phyloP scores from a whole-genome alignment of 495 filamentous ascomycete species.

The Hypoxylon lienhwacheense region DNA sequence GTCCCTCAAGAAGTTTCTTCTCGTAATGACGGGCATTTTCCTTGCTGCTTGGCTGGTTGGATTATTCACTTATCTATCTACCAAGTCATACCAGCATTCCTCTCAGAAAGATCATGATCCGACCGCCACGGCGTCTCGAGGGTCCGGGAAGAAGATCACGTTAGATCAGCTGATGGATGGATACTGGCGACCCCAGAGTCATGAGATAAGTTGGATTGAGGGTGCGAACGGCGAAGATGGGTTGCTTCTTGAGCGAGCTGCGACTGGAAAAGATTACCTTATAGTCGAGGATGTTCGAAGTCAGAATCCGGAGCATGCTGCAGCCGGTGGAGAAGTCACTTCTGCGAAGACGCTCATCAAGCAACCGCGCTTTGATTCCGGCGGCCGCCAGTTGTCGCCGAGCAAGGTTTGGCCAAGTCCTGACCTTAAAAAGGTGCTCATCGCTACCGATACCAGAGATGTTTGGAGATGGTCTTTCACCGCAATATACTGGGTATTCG shows the following conservation, averaged over 20 bases:
- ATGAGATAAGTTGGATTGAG: slow-evolving; percentile 84
- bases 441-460: slow-evolving; percentile 66
- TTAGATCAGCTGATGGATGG: slow-evolving; percentile 77
- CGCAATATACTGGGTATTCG: slow-evolving; percentile 89
- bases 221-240: slow-evolving; percentile 86
- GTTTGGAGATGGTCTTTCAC: slow-evolving; percentile 91
- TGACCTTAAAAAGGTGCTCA: slow-evolving; percentile 79
- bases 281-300: slow-evolving; percentile 84
- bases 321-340: slow-evolving; percentile 37
- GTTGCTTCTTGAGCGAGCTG: slow-evolving; percentile 69
- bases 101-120: slow-evolving; percentile 67
- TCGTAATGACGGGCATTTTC: slow-evolving; percentile 66
- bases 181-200: slow-evolving; percentile 66
- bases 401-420: slow-evolving; percentile 71
- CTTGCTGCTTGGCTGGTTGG: slow-evolving; percentile 79
- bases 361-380: slow-evolving; percentile 60
- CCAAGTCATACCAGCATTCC: slow-evolving; percentile 64
- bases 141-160: slow-evolving; percentile 75
- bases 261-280: slow-evolving; percentile 65
- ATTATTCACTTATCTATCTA: slow-evolving; percentile 70
- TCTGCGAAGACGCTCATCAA: slow-evolving; percentile 71
- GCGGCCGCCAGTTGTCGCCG: slow-evolving; percentile 54
- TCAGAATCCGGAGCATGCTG: slow-evolving; percentile 37
- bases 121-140: slow-evolving; percentile 61
- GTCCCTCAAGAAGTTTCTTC: slow-evolving; percentile 65